Base-by-base conservation (phyloP, 176 grass and related monocot species). In the Carex cristatella region DNA sequence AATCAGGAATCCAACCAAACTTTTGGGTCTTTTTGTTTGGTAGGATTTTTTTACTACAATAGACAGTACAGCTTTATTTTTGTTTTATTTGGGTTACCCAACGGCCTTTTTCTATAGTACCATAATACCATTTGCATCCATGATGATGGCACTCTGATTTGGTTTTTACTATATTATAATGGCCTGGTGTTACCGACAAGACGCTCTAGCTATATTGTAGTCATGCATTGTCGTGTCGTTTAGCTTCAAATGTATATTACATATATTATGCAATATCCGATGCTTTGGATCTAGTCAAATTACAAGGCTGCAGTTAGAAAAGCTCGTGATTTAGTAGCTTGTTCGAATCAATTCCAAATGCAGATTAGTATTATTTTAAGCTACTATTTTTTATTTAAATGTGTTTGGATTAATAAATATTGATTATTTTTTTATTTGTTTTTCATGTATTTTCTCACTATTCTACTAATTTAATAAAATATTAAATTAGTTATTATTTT, bases 11-110 rank as follows among this genome's bases (percentile, higher is more conserved):
- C 46, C 38, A 55, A 59, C 53, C 63, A 28, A 60, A n/a, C 28
- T 64, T 69, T 79, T 55, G 78, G 85, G 84, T 86, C 85, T 71
- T 86, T 35, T 66, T 12, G 74, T 81, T 87, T 87, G 85, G 74
- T 87, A 81, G 31, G 64, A 81, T 69, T 73, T 82, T 65, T 82
- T 87, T 81, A 82, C 78, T 70, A 46, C 32, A 70, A 70, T 69
- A 59, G 78, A 75, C 61, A 57, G 74, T n/a, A 35, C 74, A 31
- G 72, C 73, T 79, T 86, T 86, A 63, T 70, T 70, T 66, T 82
- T 74, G 73, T 82, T 82, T 87, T 28, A 33, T 86, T 53, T 82
- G 74, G 61, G 32, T 80, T 56, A 82, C 63, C 85, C 64, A 87
- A 81, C 85, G 59, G 3, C 14, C 18, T 69, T 68, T 42, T 73